Evolutionary conservation across 1,284 basidiomycete species (phyloP).

Genomic region (Pyrrhoderma noxium): DNA sequence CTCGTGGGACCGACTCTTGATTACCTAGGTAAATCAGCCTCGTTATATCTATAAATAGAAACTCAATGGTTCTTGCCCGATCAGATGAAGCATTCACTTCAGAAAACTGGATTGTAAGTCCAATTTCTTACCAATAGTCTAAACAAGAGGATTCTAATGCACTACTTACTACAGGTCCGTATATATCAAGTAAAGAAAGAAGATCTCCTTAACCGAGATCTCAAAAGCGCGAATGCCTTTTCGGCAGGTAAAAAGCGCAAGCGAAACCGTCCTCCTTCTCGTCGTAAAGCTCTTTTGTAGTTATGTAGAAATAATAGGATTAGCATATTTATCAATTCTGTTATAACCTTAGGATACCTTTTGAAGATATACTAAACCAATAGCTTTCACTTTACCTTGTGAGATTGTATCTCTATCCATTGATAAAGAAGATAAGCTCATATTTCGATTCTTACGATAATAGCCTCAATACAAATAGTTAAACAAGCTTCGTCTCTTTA

Average conservation of each 20-base stretch:
- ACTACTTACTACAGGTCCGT: conserved; percentile 49
- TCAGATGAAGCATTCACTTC: conserved; percentile 93
- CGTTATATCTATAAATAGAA: not conserved
- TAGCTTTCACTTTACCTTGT: not conserved
- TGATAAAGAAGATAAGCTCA: conserved; percentile 19
- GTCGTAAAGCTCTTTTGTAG: conserved; percentile 44
- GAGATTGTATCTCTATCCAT: conserved; percentile 26
- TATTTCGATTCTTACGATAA: no score
- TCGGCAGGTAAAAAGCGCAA: conserved; percentile 82
- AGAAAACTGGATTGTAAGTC: conserved; percentile 92
- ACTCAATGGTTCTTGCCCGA: not conserved
- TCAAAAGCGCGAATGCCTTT: conserved; percentile 83
- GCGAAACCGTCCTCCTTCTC: conserved; percentile 55
- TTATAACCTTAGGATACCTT: not conserved
- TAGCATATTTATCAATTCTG: no score
- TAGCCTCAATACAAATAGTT: no score
- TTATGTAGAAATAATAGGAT: not conserved
- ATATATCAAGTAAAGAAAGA: conserved; percentile 97
- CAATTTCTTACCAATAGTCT: conserved; percentile 1
- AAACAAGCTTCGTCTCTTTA: no score
- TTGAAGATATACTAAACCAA: not conserved
- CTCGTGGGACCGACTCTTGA: conserved; percentile 75
- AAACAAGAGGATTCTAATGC: conserved; percentile 5
- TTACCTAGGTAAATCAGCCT: conserved; percentile 59
- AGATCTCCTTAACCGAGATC: conserved; percentile 83